These are phyloP conservation scores for Hypomontagnella monticulosa DNA, from an alignment of 495 filamentous ascomycete species.

Conservation along the genomic window DNA sequence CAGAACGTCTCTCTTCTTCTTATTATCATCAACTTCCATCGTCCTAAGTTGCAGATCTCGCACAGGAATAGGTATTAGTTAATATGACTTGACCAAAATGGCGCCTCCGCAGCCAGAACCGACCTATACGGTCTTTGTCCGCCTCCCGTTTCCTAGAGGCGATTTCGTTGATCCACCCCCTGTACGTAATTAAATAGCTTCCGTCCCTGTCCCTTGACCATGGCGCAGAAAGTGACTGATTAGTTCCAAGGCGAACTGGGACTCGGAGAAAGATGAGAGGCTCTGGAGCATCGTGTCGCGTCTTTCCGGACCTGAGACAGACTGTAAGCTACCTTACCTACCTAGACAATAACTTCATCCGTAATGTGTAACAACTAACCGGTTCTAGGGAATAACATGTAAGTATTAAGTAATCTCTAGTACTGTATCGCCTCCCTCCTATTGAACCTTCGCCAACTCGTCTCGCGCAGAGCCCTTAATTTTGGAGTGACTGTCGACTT, in stretches of 20 bases:
- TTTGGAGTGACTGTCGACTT: constrained; percentile 82
- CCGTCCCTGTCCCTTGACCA: not conserved
- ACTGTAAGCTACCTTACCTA: constrained; percentile 70
- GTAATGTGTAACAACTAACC: constrained; percentile 18
- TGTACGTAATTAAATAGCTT: constrained; percentile 59
- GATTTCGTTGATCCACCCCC: constrained; percentile 90
- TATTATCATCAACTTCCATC: constrained; percentile 29
- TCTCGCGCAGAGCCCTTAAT: constrained; percentile 50
- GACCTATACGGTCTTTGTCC: constrained; percentile 79
- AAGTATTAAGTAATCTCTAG: constrained; percentile 45
- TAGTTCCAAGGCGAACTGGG: constrained; percentile 60
- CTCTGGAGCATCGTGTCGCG: constrained; percentile 92
- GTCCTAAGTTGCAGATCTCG: constrained; percentile 9
- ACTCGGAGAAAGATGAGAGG: constrained; percentile 81
- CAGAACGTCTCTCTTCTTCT: constrained; percentile 12
- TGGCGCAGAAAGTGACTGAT: constrained; percentile 3
- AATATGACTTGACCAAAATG: constrained; percentile 42
- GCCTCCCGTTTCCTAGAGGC: constrained; percentile 85
- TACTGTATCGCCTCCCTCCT: constrained; percentile 2
- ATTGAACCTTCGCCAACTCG: constrained; percentile 38
- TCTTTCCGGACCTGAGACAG: constrained; percentile 77
- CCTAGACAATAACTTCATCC: constrained; percentile 47
- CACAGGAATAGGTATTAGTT: constrained; percentile 24
- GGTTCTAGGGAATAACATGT: constrained; percentile 80
- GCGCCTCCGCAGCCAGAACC: constrained; percentile 49